A percentile compares a stretch with the other conserved stretches of the same genome.
Evolutionary conservation across 225 moss, liverwort and hornwort genomes (phyloP).

Genomic region (Lunularia cruciata): DNA sequence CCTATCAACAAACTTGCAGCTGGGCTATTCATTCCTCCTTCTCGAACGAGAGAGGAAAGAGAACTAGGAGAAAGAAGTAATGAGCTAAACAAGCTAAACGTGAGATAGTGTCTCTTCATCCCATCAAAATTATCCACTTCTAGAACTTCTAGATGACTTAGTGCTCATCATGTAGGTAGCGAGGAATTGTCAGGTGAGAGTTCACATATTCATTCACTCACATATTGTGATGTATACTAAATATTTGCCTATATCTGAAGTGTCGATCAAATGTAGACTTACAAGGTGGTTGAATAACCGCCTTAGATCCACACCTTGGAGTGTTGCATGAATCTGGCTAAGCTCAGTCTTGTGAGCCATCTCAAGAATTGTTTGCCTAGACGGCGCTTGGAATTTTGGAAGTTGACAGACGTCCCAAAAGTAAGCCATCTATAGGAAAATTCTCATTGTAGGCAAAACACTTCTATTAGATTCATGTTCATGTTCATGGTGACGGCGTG

Average conservation of each 20-base stretch:
- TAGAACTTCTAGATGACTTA: not conserved
- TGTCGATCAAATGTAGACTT: not conserved
- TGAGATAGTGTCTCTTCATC: conserved; percentile 25
- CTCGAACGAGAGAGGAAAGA: not conserved
- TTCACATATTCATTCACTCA: not conserved
- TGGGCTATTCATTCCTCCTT: conserved; percentile 29
- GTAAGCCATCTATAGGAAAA: too few relatives aligned
- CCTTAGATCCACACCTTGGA: too few relatives aligned
- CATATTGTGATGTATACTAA: not conserved
- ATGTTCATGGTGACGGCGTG: too few relatives aligned
- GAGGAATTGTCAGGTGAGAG: not conserved
- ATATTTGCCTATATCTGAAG: not conserved
- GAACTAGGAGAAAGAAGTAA: conserved; percentile 11
- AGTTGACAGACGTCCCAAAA: too few relatives aligned
- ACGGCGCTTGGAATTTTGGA: too few relatives aligned
- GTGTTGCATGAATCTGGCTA: too few relatives aligned
- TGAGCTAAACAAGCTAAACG: too few relatives aligned
- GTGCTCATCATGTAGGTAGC: not conserved
- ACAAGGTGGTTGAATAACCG: too few relatives aligned
- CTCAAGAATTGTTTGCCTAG: too few relatives aligned
- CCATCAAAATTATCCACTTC: not conserved
- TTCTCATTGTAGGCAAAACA: too few relatives aligned
- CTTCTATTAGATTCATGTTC: too few relatives aligned
- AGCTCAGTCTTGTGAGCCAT: too few relatives aligned
- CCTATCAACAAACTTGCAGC: conserved; percentile 13